These are phyloP conservation scores for Apiospora malaysiana DNA, from an alignment of 2,329 filamentous ascomycete genomes.

Conservation along the genomic window DNA sequence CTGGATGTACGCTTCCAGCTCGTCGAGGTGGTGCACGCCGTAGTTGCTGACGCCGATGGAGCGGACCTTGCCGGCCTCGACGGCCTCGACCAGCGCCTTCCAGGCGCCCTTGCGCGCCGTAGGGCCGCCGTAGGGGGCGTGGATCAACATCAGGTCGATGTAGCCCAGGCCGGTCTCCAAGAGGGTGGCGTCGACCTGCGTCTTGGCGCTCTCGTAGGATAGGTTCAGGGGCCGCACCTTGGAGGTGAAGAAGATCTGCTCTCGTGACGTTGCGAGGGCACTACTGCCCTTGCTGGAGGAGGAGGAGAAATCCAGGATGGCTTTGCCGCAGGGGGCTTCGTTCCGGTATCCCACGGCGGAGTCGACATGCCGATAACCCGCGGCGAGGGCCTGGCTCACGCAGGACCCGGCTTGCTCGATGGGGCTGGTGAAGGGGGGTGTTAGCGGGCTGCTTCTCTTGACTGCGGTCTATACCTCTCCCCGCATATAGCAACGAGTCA, in stretches of 20 bases:
- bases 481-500: neutral
- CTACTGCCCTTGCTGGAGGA: slow-evolving; percentile 27
- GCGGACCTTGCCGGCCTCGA: slow-evolving; percentile 65
- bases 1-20: slow-evolving; percentile 63
- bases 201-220: slow-evolving; percentile 68
- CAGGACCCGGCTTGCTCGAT: slow-evolving; percentile 46
- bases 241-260: slow-evolving; percentile 61
- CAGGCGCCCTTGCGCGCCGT: slow-evolving; percentile 63
- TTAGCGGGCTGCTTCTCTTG: neutral
- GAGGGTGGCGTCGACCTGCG: slow-evolving; percentile 68
- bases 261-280: slow-evolving; percentile 46
- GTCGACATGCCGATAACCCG: slow-evolving; percentile 63
- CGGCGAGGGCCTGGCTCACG: slow-evolving; percentile 50
- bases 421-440: slow-evolving; percentile 35
- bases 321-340: slow-evolving; percentile 54
- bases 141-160: slow-evolving; percentile 70
- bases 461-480: neutral
- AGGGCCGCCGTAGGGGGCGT: slow-evolving; percentile 64
- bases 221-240: slow-evolving; percentile 55
- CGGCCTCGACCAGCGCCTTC: slow-evolving; percentile 67
- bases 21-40: slow-evolving; percentile 66
- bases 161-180: slow-evolving; percentile 67
- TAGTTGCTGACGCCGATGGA: slow-evolving; percentile 71
- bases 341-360: slow-evolving; percentile 59
- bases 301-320: slow-evolving; percentile 40